Evolutionary conservation across 768 basidiomycete genomes (phyloP).

Genomic region (Lepiota brunneoincarnata): DNA sequence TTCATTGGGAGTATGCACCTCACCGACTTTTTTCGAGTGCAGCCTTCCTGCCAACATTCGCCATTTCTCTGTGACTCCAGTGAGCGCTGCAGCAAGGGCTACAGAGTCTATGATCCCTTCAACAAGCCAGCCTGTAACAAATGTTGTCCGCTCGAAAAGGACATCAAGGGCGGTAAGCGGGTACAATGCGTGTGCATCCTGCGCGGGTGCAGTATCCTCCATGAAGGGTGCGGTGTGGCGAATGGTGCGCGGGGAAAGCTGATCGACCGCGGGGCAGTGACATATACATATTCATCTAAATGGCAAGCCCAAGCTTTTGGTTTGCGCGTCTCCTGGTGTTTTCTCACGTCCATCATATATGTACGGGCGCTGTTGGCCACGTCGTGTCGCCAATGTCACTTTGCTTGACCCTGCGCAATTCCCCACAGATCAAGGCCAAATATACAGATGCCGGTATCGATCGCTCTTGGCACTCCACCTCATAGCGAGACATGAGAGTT

Average conservation of each 20-base stretch:
- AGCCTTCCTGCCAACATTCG: slow-evolving; percentile 25
- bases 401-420: no score
- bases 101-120: slow-evolving; percentile 35
- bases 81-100: slow-evolving; percentile 27
- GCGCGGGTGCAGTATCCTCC: not conserved
- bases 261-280: not conserved
- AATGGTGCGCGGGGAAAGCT: not conserved
- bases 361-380: no score
- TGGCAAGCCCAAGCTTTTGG: no score
- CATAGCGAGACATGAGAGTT: no score
- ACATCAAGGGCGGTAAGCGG: slow-evolving; percentile 37
- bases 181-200: slow-evolving; percentile 16
- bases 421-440: no score
- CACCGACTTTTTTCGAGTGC: slow-evolving; percentile 18
- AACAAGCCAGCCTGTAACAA: slow-evolving; percentile 42
- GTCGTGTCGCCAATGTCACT: no score
- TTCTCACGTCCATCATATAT: no score
- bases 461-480: no score
- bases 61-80: slow-evolving; percentile 28
- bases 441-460: no score
- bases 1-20: slow-evolving; percentile 13
- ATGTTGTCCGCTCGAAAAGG: slow-evolving; percentile 28
- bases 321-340: no score
- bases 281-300: no score
- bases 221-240: not conserved